Evolutionary conservation across 139 green algal genomes (phyloP), one percentile per base, ranked within the genome.

Genomic region (Klebsormidium nitens): DNA sequence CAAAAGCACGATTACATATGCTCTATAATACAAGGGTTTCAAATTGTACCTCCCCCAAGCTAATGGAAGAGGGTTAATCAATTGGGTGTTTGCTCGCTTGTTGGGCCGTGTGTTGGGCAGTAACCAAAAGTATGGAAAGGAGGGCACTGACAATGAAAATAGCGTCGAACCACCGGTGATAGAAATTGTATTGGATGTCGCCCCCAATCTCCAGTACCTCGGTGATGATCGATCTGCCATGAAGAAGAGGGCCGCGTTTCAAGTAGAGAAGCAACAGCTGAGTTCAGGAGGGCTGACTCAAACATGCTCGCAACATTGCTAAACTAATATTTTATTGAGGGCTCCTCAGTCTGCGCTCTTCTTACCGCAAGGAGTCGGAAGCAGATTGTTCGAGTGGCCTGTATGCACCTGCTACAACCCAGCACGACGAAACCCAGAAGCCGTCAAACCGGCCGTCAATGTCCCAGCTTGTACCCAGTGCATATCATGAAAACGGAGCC

Each of bases 131-230:
- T 14, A 79, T 64, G 14, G 72, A 78, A 32, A 78, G 40, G 34
- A 75, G 8, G 34, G 72, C 56, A 56, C 72, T 79, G 3, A 39
- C 64, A 59, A 79, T 38, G 36, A 79, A 79, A 26, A 79, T 79
- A 19, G 72, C 72, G 39, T 79, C 72, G 46, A 79, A 79, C 64
- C 64, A 79, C 17, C 72, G 66, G 19, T 79, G 71, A 39, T 78
- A 79, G 42, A 79, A 79, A 34, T 79, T 70, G 47, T 77, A 79
- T 6, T 79, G 72, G 42, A 79, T 76, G 26, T 79, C 72, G 11
- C 64, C 72, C 35, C 72, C 72, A n/a, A n/a, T n/a, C n/a, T n/a
- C n/a, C 47, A 80, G 49, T n/a, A 76, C 72, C 35, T 77, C 72
- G 5, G 58, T 80, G 1, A 77, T 77, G 8, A 80, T 52, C 23